Percentiles rank a stretch among this genome's conserved stretches.
These are phyloP conservation scores for Hanseniaspora uvarum DNA, from an alignment of 1,139 yeast species.

Conservation along the genomic window DNA sequence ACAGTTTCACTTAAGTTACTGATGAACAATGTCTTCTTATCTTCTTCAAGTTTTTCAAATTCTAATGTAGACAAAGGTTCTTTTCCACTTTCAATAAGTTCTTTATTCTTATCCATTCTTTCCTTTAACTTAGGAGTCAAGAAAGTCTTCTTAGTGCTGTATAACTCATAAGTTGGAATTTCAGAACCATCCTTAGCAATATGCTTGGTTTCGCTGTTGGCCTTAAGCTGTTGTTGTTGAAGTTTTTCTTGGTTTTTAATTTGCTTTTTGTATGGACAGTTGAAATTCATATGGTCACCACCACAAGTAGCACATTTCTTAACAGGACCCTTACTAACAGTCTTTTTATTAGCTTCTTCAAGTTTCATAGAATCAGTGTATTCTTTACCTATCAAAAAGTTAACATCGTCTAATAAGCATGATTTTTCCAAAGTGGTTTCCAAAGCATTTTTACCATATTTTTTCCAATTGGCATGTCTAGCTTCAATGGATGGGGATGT, in stretches of 20 bases:
- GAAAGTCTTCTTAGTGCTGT: conserved; percentile 9
- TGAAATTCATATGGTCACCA: conserved; percentile 86
- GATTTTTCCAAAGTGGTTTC: conserved; percentile 79
- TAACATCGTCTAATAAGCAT: conserved; percentile 76
- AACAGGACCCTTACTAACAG: conserved; percentile 44
- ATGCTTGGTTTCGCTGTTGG: conserved; percentile 34
- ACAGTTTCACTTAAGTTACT: conserved; percentile 84
- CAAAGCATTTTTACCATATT: conserved; percentile 75
- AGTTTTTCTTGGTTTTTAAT: conserved; percentile 14
- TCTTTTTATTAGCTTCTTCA: conserved; percentile 47
- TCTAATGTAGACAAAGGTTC: conserved; percentile 34
- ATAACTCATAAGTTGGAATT: conserved; percentile 25
- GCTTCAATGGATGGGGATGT: conserved; percentile 70
- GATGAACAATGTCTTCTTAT: conserved; percentile 77
- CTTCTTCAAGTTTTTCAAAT: conserved; percentile 61
- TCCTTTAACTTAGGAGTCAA: conserved; percentile 48
- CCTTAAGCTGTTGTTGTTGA: conserved; percentile 53
- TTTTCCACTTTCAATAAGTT: conserved; percentile 21
- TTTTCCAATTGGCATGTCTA: conserved; percentile 56
- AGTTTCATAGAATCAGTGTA: conserved; percentile 58
- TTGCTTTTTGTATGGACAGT: conserved; percentile 85
- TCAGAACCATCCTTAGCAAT: conserved; percentile 32
- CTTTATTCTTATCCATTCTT: conserved; percentile 49
- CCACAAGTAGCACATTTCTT: conserved; percentile 81
- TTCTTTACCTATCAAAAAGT: conserved; percentile 54